These are phyloP conservation scores for Geotrichum histeridarum DNA, from an alignment of 1,139 yeast species.

Conservation along the genomic window DNA sequence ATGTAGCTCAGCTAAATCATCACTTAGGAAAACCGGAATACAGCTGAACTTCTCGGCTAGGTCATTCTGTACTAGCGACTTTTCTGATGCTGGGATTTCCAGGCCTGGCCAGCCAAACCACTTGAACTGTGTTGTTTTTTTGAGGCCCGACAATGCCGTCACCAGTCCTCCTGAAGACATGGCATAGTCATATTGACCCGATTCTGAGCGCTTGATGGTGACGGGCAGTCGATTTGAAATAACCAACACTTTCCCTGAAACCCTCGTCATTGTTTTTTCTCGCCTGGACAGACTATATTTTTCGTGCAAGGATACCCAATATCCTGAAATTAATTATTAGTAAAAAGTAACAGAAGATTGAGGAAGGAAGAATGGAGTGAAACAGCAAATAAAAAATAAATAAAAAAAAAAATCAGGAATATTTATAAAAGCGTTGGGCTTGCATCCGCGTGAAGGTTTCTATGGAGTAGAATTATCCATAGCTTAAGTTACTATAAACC, in stretches of 20 bases:
- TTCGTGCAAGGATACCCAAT: neutral
- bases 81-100: constrained; percentile 76
- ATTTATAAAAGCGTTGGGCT: neutral
- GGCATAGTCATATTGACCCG: constrained; percentile 59
- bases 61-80: constrained; percentile 62
- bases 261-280: neutral
- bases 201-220: constrained; percentile 67
- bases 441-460: neutral
- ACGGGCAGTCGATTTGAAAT: constrained; percentile 95
- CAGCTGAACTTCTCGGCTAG: constrained; percentile 76
- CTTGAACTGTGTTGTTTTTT: constrained; percentile 77
- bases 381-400: too few species aligned
- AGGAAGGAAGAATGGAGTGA: neutral
- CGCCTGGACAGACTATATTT: neutral
- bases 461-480: too few species aligned
- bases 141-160: constrained; percentile 88
- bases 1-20: constrained; percentile 88
- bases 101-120: constrained; percentile 99
- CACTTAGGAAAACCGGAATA: constrained; percentile 81
- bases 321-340: neutral
- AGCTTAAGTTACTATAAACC: too few species aligned
- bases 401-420: too few species aligned
- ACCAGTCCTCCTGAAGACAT: constrained; percentile 98
- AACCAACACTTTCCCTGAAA: constrained; percentile 65
- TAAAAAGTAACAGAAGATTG: neutral